Conservation (phyloP, 495 filamentous ascomycete genomes). For the Penicillium bovifimosum region DNA sequence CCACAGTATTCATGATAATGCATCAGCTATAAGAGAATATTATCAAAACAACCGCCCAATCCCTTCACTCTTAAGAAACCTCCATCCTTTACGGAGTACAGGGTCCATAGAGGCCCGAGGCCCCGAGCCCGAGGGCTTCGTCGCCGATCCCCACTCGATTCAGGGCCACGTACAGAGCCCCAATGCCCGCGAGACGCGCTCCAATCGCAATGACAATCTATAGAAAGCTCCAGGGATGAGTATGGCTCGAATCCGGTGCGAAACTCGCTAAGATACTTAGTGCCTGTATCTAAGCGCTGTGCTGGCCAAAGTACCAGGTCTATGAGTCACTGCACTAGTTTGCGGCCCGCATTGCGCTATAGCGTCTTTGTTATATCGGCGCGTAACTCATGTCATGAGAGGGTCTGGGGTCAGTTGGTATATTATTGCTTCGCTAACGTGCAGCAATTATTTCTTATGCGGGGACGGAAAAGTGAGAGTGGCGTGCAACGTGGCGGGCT, state of each 20-base stretch:
- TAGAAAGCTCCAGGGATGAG: slow-evolving; percentile 1
- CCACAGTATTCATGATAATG: not conserved
- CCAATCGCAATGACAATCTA: not conserved
- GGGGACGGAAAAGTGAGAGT: not conserved
- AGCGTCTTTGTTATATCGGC: not conserved
- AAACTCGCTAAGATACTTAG: slow-evolving; percentile 7
- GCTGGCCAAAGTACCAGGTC: not conserved
- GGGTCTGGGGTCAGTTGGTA: not conserved
- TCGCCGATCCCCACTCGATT: not conserved
- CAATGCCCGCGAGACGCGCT: slow-evolving; percentile 5
- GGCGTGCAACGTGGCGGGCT: not conserved
- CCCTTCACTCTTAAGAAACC: slow-evolving; percentile 1
- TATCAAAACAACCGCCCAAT: not conserved
- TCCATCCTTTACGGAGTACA: not conserved
- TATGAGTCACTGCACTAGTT: slow-evolving; percentile 6
- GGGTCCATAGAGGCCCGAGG: not conserved
- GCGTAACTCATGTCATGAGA: not conserved
- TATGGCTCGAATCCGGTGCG: not conserved
- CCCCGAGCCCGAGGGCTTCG: too few species aligned
- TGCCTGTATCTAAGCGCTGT: slow-evolving; percentile 16
- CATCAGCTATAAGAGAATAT: not conserved
- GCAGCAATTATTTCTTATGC: too few species aligned
- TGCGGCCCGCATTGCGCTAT: slow-evolving; percentile 9
- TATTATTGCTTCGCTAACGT: not conserved
- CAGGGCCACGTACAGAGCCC: not conserved